Percentiles rank a stretch among this genome's conserved stretches.
phyloP scores from a whole-genome alignment of 495 filamentous ascomycete species.

The Daldinia childiae region DNA sequence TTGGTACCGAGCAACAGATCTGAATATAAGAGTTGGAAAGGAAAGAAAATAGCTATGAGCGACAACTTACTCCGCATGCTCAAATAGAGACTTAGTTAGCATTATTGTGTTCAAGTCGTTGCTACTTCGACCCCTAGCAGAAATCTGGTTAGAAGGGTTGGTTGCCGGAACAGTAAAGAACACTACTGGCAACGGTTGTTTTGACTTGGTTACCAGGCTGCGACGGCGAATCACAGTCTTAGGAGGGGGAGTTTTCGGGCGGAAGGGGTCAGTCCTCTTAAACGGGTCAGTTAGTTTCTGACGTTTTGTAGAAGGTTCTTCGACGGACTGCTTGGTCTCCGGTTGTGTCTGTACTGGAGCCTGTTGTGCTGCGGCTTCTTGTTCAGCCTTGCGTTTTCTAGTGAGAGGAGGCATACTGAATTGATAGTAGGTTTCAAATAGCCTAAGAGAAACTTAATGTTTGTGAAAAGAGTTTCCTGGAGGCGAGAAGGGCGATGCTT shows the following conservation, averaged over 20 bases:
- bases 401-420: conserved; percentile 30
- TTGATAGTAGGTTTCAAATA: neutral
- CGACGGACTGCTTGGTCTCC: neutral
- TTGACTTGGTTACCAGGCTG: neutral
- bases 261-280: conserved; percentile 24
- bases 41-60: neutral
- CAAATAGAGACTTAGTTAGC: conserved; percentile 18
- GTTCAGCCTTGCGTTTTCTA: conserved; percentile 34
- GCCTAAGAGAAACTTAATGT: neutral
- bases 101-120: conserved; percentile 16
- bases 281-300: conserved; percentile 8
- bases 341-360: neutral
- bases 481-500: neutral
- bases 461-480: neutral
- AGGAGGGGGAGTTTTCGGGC: conserved; percentile 21
- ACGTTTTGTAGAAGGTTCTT: conserved; percentile 11
- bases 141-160: neutral
- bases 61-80: conserved; percentile 28
- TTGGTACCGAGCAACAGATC: neutral
- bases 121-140: conserved; percentile 13
- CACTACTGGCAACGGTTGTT: conserved; percentile 9
- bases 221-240: neutral
- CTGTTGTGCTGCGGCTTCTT: conserved; percentile 1
- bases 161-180: conserved; percentile 18
- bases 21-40: neutral